phyloP scores from a whole-genome alignment of 768 basidiomycete genomes.

The Nidularia pulvinata region DNA sequence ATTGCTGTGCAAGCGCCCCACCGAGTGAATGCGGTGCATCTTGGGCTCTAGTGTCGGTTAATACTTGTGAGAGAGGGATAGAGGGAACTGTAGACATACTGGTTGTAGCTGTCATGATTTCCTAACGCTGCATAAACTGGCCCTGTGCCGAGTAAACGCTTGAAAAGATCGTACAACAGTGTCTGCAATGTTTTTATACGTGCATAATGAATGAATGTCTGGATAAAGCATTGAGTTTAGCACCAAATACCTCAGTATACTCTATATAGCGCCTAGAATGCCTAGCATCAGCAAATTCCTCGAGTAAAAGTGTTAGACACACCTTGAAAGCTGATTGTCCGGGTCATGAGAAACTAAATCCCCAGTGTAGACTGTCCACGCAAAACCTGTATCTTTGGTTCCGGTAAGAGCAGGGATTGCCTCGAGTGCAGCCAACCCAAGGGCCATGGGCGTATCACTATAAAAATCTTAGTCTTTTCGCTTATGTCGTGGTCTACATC shows the following conservation, averaged over 20 bases:
- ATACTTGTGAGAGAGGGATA: too few species aligned
- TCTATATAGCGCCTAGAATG: slow-evolving; percentile 50
- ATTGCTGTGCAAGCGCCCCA: slow-evolving; percentile 54
- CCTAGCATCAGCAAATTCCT: neutral
- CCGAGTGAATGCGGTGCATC: slow-evolving; percentile 62
- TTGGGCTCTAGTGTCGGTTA: slow-evolving; percentile 37
- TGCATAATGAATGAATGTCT: neutral
- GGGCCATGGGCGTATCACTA: slow-evolving; percentile 65
- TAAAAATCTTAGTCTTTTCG: neutral
- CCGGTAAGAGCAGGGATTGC: slow-evolving; percentile 68
- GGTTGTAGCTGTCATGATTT: slow-evolving; percentile 77
- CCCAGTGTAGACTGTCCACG: slow-evolving; percentile 70
- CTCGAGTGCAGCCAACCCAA: slow-evolving; percentile 59
- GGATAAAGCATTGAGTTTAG: neutral
- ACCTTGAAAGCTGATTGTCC: slow-evolving; percentile 63
- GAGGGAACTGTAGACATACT: slow-evolving; percentile 30
- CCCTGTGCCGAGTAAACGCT: slow-evolving; percentile 56
- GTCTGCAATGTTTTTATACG: slow-evolving; percentile 32
- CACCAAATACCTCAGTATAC: slow-evolving; percentile 55
- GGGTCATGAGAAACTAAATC: slow-evolving; percentile 76
- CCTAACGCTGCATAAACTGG: slow-evolving; percentile 79
- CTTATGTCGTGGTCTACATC: neutral
- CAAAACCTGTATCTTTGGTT: slow-evolving; percentile 60
- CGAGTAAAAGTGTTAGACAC: slow-evolving; percentile 8
- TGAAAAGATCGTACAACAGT: slow-evolving; percentile 67